Base-by-base conservation (phyloP, 768 basidiomycete genomes). In the Boletus speciosus region DNA sequence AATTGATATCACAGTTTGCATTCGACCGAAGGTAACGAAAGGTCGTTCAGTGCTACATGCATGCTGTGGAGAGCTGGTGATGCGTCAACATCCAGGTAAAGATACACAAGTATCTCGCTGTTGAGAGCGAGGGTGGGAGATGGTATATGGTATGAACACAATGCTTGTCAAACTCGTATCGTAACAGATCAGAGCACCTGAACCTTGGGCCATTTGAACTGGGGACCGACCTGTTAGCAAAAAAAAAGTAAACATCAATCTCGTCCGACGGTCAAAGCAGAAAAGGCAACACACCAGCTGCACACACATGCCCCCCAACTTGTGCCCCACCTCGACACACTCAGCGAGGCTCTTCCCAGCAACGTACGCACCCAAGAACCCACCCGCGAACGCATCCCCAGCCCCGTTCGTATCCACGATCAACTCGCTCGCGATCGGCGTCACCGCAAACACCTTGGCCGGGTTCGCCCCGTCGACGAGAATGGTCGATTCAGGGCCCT, bases 381-480 rank as follows among this genome's bases (percentile, higher is more conserved):
- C 97, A 54, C 96, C 97, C 25, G 94, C 93, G 64, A 99, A 98
- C 40, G 92, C 93, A 69, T 99, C 96, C 40, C 97, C 97, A 21
- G 97, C 97, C 48, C 92, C 97, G 72, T 99, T 99, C 45, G 97
- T 98, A 70, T 99, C 97, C 54, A 97, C 87, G 61, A 97, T 94
- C 70, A 85, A 63, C 38, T 76, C 79, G 50, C 79, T 77, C 43
- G 66, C 61, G 54, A 96, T 74, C 37, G 78, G 73, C 49, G 74
- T 67, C 47, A 96, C 91, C 4, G 74, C 53, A 71, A 76, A 87
- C 15, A 75, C 63, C 73, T 84, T 83, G 35, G 81, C 76, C 2
- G 80, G 75, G 12, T 80, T 76, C 40, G 73, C 75, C 7, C 84
- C 78, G 12, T 80, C 76, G 29, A 93, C 92, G 49, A 93, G 76